Conservation (phyloP, 805 yeast genomes). For the Kodamaea lidongshanica region DNA sequence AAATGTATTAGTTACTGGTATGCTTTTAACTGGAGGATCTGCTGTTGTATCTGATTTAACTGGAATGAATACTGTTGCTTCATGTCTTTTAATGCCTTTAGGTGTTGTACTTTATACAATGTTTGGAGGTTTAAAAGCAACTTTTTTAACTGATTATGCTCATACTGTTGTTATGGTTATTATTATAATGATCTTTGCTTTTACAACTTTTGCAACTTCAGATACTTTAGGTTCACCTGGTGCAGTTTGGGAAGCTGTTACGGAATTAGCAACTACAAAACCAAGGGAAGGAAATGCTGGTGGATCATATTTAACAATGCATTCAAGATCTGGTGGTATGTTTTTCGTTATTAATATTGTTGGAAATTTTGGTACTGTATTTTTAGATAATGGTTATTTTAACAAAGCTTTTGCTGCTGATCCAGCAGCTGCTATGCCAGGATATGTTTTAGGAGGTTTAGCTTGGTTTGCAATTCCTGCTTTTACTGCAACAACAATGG, state of each 20-base stretch:
- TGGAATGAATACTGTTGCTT: conserved; percentile 78
- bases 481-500: conserved; percentile 77
- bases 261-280: conserved; percentile 47
- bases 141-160: conserved; percentile 40
- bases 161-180: conserved; percentile 57
- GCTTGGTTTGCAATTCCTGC: conserved; percentile 92
- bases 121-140: conserved; percentile 42
- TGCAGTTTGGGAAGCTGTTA: conserved; percentile 67
- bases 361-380: conserved; percentile 87
- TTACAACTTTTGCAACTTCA: conserved; percentile 69
- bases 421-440: conserved; percentile 81
- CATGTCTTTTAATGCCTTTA: conserved; percentile 74
- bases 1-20: conserved; percentile 84
- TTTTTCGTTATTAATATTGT: conserved; percentile 82
- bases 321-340: conserved; percentile 79
- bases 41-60: conserved; percentile 76
- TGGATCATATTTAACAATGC: conserved; percentile 86
- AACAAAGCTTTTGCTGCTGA: conserved; percentile 82
- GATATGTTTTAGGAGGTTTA: conserved; percentile 81
- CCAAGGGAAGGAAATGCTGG: conserved; percentile 78
- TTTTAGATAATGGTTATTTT: conserved; percentile 83
- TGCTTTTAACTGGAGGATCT: conserved; percentile 87
- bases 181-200: conserved; percentile 74
- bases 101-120: conserved; percentile 52
- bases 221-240: conserved; percentile 75